Base-by-base conservation (phyloP, 768 basidiomycete species). In the Rhizopogon vesiculosus region DNA sequence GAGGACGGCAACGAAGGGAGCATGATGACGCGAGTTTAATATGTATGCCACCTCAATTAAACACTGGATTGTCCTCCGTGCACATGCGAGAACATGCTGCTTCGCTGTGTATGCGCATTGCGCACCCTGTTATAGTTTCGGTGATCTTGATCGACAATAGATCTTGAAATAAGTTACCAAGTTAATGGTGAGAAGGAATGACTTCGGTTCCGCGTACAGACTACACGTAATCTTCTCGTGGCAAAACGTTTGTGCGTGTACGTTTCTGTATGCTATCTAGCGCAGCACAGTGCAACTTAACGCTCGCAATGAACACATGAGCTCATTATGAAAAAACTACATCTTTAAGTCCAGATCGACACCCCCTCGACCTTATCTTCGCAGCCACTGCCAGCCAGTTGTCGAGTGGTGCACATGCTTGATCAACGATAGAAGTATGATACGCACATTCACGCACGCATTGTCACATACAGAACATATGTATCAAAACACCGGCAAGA, bases 181-280 rank as follows among this genome's bases (percentile, higher is more conserved):
- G 22, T 22, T 18, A 40, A 19, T 13, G 7, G 44, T 46, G 31
- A 33, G 45, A 48, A 48, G 18, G 13, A 48, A 19, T 48, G 12
- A 18, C 45, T 56, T 71, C 68, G 68, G 69, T 59, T 60, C 68
- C 69, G 69, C 54, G 33, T 13, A 10, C 57, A 61, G 39, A 29
- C 45, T 55, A 29, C 55, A 55, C 55, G 58, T 59, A 56, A 56
- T 39, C 13, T 22, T 62, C 67, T 59, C 64, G 22, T 51, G 46
- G 45, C 15, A 41, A 6, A 9, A 16, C 42, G 31, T 18, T 33
- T n/a, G n/a, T n/a, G n/a, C n/a, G n/a, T n/a, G n/a, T n/a, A n/a
- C n/a, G n/a, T 1, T 22, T 22, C 22, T 22, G 29, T 28, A 25
- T 8, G 38, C 50, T 33, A n/a, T 25, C 13, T 28, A 38, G 42